Evolutionary conservation across 2,329 filamentous ascomycete genomes (phyloP), one percentile per base, ranked within the genome.

Genomic region (Phialophora verrucosa): DNA sequence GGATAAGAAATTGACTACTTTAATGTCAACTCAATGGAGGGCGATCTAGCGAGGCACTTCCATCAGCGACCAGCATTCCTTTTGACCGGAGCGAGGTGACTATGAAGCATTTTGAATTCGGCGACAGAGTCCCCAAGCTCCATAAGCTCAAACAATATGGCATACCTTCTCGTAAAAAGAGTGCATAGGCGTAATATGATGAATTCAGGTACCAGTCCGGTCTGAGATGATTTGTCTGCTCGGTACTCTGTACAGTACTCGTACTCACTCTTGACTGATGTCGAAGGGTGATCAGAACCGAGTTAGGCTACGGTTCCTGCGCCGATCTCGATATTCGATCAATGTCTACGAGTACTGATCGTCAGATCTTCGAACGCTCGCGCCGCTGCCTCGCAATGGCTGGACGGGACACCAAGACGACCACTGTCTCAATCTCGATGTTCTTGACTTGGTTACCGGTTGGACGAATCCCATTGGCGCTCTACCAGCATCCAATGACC

Each of bases 341-440:
- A 44, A 5, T 44, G 20, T 14, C 10, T 51, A 12, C 20, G 49
- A 23, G 20, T 23, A 27, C 11, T 12, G 49, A 51, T 51, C 49
- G 20, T 51, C 49, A 51, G 49, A 51, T 51, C 49, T 51, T 51
- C 49, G 25, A 7, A 51, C 20, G 2, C 14, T 51, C 27, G 5
- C 11, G 25, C 20, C 12, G 20, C 49, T 27, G 25, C 2, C 20
- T 27, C 12, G 23, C 14, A 27, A 23, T 29, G 49, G 23, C 17
- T 51, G 49, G 20, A 51, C 49, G 49, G 49, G 8, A 51, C 49
- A 7, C 12, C 38, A 44, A 44, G 20, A 27, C 49, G 49, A 51
- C 20, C 20, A 27, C 20, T 23, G 3, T 11, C 8, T 17, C 14
- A 12, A 17, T 51, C 49, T 12, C 49, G 4, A 51, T 51, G 23